Evolutionary conservation across 345 rosid genomes (phyloP), one percentile per base, ranked within the genome.

Genomic region (Syzygium oleosum): DNA sequence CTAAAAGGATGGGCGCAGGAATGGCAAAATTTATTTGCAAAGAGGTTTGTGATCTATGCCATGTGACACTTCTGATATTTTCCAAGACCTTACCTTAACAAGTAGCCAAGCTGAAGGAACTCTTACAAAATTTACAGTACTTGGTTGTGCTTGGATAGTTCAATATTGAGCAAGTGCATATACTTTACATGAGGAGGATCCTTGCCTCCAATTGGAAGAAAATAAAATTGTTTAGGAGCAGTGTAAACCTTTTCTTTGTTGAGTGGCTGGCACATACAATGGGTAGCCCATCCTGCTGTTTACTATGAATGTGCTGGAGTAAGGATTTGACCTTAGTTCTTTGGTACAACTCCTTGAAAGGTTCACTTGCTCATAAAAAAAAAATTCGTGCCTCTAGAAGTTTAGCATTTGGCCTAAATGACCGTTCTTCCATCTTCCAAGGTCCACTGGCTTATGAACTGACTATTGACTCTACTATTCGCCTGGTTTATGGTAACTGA

Each of bases 21-120:
- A 96, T 97, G 99, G 99, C 97, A 68, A 95, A 97, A 90, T 97
- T 94, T 89, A 95, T 96, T 85, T 91, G 94, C 95, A 94, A 95
- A 88, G 99, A 97, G 99, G 99, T 97, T 87, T 87, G 92, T 91
- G 84, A 87, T 86, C 23, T 34, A 31, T 68, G 79, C 79, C 41
- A 68, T 31, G 79, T 9, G 46, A 68, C 79, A 68, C 43, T 34
- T 68, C 6, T 34, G 46, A 68, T 68, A 34, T 68, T 68, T 68
- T 68, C 79, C 79, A 68, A 68, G 23, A 34, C 46, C 79, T 68
- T 68, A 34, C 23, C 46, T 68, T 68, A 9, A 31, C 79, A 17
- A 34, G 79, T 34, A 9, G 79, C 79, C 79, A 68, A 68, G 46
- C 46, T n/a, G n/a, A n/a, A n/a, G n/a, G n/a, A n/a, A n/a, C 41